phyloP scores from a whole-genome alignment of 495 filamentous ascomycete species.

The Hamigera avellanea region DNA sequence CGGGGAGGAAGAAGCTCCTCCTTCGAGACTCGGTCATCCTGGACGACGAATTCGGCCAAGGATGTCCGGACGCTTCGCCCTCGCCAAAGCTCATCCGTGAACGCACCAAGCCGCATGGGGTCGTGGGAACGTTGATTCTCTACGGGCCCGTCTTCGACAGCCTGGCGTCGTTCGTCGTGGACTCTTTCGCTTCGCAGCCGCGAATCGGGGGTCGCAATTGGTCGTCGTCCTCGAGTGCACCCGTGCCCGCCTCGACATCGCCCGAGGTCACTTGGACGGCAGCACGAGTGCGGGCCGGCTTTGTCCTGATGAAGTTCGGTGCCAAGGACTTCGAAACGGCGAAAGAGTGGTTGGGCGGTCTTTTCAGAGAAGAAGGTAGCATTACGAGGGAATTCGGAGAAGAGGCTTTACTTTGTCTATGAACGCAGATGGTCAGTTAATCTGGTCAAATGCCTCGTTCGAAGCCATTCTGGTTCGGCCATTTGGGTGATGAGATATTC shows the following conservation, averaged over 20 bases:
- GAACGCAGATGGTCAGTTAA: slow-evolving; percentile 3
- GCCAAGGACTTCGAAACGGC: slow-evolving; percentile 51
- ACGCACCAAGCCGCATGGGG: slow-evolving; percentile 36
- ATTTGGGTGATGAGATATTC: background rate
- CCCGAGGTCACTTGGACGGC: slow-evolving; percentile 74
- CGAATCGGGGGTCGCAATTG: slow-evolving; percentile 78
- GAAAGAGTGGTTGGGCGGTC: slow-evolving; percentile 44
- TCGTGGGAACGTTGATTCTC: slow-evolving; percentile 77
- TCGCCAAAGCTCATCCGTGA: slow-evolving; percentile 18
- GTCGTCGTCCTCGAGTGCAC: slow-evolving; percentile 31
- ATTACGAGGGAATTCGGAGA: slow-evolving; percentile 50
- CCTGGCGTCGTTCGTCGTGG: slow-evolving; percentile 58
- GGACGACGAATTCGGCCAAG: slow-evolving; percentile 31
- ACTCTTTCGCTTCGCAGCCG: slow-evolving; percentile 63
- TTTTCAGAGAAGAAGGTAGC: slow-evolving; percentile 47
- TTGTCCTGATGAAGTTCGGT: slow-evolving; percentile 79
- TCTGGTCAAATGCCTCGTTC: no score
- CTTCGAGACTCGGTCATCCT: slow-evolving; percentile 75
- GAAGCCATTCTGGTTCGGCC: slow-evolving; percentile 1
- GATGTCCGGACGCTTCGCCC: background rate
- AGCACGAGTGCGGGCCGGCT: slow-evolving; percentile 62
- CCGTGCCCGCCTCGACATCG: no score
- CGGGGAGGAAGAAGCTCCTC: slow-evolving; percentile 46
- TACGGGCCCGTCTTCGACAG: slow-evolving; percentile 57
- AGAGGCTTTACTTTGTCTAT: slow-evolving; percentile 48